These are phyloP conservation scores for Evansstolkia leycettana DNA, from an alignment of 495 filamentous ascomycete species.

Conservation along the genomic window DNA sequence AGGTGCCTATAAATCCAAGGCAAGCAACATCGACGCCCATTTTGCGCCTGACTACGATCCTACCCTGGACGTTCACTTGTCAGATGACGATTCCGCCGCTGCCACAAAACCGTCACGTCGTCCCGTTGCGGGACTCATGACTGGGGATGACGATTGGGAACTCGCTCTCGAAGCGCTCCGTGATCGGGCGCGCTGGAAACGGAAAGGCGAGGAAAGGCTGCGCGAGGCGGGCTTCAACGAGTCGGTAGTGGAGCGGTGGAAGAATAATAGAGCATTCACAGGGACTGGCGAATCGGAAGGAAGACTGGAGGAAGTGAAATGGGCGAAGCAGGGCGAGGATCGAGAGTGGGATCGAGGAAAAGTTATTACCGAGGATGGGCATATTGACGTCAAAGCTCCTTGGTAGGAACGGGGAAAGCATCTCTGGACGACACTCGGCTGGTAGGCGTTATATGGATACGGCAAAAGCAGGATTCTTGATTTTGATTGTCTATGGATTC, in stretches of 20 bases:
- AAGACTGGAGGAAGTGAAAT: slow-evolving; percentile 54
- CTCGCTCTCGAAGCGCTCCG: slow-evolving; percentile 66
- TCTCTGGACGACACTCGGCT: no score
- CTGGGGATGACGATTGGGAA: slow-evolving; percentile 62
- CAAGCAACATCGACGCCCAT: slow-evolving; percentile 65
- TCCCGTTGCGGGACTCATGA: slow-evolving; percentile 30
- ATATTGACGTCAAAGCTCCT: slow-evolving; percentile 37
- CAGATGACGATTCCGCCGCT: slow-evolving; percentile 25
- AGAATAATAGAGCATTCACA: slow-evolving; percentile 39
- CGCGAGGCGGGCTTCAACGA: slow-evolving; percentile 71
- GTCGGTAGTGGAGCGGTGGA: slow-evolving; percentile 65
- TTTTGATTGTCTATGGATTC: no score
- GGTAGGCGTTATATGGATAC: no score
- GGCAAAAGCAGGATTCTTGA: no score
- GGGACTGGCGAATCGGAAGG: slow-evolving; percentile 39
- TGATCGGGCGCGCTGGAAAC: slow-evolving; percentile 74
- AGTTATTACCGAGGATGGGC: slow-evolving; percentile 52
- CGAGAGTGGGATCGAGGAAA: slow-evolving; percentile 91
- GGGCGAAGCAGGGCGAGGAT: slow-evolving; percentile 67
- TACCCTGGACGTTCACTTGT: slow-evolving; percentile 48
- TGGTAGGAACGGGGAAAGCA: no score
- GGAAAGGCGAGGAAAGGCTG: slow-evolving; percentile 64
- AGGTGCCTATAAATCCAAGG: slow-evolving; percentile 42
- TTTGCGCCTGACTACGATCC: slow-evolving; percentile 76
- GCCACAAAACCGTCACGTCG: slow-evolving; percentile 20